Conservation (phyloP, 495 filamentous ascomycete species). For the Aspergillus steynii region DNA sequence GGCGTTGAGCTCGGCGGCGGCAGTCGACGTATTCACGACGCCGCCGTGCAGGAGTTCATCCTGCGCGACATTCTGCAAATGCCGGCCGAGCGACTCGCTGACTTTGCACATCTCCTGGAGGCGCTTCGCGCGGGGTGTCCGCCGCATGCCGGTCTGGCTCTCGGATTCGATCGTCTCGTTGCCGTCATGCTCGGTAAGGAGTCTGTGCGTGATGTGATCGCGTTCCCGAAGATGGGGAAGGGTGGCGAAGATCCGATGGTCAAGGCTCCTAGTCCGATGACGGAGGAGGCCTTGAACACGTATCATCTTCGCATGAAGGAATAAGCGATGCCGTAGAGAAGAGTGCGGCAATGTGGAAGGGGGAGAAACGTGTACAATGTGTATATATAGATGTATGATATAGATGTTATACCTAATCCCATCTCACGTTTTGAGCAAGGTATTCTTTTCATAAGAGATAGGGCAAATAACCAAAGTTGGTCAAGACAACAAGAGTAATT, state of each 20-base stretch:
- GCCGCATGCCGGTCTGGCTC: slow-evolving; percentile 91
- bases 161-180: slow-evolving; percentile 90
- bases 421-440: slow-evolving; percentile 6
- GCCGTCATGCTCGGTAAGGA: slow-evolving; percentile 75
- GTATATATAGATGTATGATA: slow-evolving; percentile 13
- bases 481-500: background rate
- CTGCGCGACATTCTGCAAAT: slow-evolving; percentile 79
- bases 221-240: slow-evolving; percentile 89
- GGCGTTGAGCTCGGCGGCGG: slow-evolving; percentile 94
- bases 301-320: slow-evolving; percentile 60
- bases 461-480: too few species aligned
- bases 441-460: background rate
- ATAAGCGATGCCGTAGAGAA: slow-evolving; percentile 2
- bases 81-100: slow-evolving; percentile 57
- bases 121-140: slow-evolving; percentile 87
- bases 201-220: slow-evolving; percentile 86
- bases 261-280: slow-evolving; percentile 67
- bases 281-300: slow-evolving; percentile 59
- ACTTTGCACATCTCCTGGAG: slow-evolving; percentile 82
- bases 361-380: background rate
- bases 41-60: slow-evolving; percentile 80
- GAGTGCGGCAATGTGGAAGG: background rate
- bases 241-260: slow-evolving; percentile 79
- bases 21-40: slow-evolving; percentile 87
- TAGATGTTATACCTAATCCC: slow-evolving; percentile 14